Percentiles rank a stretch among this genome's conserved stretches.
Conservation (phyloP, 2,329 filamentous ascomycete species). For the Alternaria consortialis region DNA sequence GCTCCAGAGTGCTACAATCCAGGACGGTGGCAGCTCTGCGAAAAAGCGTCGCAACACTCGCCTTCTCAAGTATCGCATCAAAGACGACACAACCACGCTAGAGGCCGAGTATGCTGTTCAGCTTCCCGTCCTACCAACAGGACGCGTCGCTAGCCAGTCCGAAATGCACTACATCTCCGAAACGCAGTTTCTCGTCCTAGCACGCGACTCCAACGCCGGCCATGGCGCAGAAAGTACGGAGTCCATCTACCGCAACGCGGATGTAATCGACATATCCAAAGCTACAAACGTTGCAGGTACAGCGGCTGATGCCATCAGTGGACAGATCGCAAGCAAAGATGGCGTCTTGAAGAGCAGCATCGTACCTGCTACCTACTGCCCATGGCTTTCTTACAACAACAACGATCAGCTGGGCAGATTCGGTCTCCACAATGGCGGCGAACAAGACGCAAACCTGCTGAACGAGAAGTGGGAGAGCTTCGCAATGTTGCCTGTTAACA, state of each 20-base stretch:
- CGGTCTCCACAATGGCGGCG: slow-evolving; percentile 73
- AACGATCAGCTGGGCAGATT: slow-evolving; percentile 71
- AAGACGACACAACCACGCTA: slow-evolving; percentile 57
- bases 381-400: slow-evolving; percentile 74
- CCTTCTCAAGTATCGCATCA: slow-evolving; percentile 71
- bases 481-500: slow-evolving; percentile 66
- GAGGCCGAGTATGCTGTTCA: slow-evolving; percentile 71
- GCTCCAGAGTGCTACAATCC: slow-evolving; percentile 68
- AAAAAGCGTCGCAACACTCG: slow-evolving; percentile 66
- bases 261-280: slow-evolving; percentile 70
- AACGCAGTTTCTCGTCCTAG: slow-evolving; percentile 72
- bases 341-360: slow-evolving; percentile 66
- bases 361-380: slow-evolving; percentile 68
- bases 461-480: slow-evolving; percentile 84
- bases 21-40: slow-evolving; percentile 63
- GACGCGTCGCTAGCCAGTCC: slow-evolving; percentile 70
- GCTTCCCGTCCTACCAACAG: slow-evolving; percentile 66
- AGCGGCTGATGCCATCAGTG: slow-evolving; percentile 48
- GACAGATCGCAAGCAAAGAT: slow-evolving; percentile 57
- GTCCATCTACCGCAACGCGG: slow-evolving; percentile 73
- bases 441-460: slow-evolving; percentile 65
- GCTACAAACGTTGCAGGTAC: slow-evolving; percentile 68
- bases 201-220: slow-evolving; percentile 70
- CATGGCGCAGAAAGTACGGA: slow-evolving; percentile 62
- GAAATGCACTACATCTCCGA: slow-evolving; percentile 72